A percentile compares a stretch with the other conserved stretches of the same genome.
These are phyloP conservation scores for Peronospora belbahrii DNA, from an alignment of 352 stramenopile species.

Conservation along the genomic window DNA sequence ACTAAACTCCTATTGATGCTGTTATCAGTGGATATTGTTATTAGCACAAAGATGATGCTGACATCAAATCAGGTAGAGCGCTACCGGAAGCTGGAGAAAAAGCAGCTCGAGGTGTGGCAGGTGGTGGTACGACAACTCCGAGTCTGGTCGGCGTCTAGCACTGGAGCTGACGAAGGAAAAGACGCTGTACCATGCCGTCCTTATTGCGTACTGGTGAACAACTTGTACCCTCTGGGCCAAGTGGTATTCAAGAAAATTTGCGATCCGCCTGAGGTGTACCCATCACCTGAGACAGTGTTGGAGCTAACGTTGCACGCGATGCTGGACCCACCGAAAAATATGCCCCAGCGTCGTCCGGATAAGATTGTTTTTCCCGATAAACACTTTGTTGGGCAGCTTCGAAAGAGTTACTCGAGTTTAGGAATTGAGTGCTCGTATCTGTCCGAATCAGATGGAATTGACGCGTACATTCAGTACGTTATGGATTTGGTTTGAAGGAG, in stretches of 20 bases:
- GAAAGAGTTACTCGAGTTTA: slow-evolving; percentile 65
- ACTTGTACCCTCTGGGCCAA: slow-evolving; percentile 78
- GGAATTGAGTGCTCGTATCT: slow-evolving; percentile 82
- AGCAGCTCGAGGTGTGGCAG: slow-evolving; percentile 80
- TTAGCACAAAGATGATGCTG: slow-evolving; percentile 69
- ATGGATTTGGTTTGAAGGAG: background rate
- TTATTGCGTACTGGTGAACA: slow-evolving; percentile 85
- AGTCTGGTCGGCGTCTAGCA: slow-evolving; percentile 77
- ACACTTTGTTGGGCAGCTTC: slow-evolving; percentile 58
- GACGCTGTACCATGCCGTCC: slow-evolving; percentile 67
- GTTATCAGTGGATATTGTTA: slow-evolving; percentile 57
- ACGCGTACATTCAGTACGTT: slow-evolving; percentile 73
- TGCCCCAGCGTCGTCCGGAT: slow-evolving; percentile 72
- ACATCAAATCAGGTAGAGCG: slow-evolving; percentile 52
- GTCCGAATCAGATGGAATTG: slow-evolving; percentile 80
- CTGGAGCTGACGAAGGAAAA: slow-evolving; percentile 39
- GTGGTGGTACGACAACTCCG: slow-evolving; percentile 81
- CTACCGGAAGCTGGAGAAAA: slow-evolving; percentile 66
- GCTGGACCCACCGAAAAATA: slow-evolving; percentile 62
- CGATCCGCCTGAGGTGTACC: slow-evolving; percentile 73
- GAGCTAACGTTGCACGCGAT: slow-evolving; percentile 69
- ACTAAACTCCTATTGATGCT: slow-evolving; percentile 2
- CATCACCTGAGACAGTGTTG: slow-evolving; percentile 56
- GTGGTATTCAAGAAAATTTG: slow-evolving; percentile 84
- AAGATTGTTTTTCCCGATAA: slow-evolving; percentile 84